Evolutionary conservation across 2,329 filamentous ascomycete genomes (phyloP), one percentile per base, ranked within the genome.

Genomic region (Colletotrichum musae): DNA sequence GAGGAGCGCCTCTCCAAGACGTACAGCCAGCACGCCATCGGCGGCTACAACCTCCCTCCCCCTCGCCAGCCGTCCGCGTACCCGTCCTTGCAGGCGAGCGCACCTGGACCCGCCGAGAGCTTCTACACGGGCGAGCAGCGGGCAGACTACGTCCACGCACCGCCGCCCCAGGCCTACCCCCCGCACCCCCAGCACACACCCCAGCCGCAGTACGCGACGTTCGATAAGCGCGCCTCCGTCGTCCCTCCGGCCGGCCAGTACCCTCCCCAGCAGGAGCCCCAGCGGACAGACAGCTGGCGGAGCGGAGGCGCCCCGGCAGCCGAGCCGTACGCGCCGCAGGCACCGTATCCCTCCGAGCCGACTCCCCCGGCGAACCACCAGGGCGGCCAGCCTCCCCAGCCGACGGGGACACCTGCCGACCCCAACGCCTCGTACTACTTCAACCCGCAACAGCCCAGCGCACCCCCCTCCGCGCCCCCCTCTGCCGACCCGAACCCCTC

Each of bases 1-100:
- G 96, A 99, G 80, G 96, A 99, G 72, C 91, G 96, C 47, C 86
- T 99, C 28, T 97, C 94, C 9, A 97, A 93, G 79, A 95, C 96
- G 2, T 98, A 98, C 78, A 93, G 91, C 72, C 94, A 97, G 75
- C 93, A 95, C 75, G 91, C 82, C 51, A 83, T 94, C 21, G 88
- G 91, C 12, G 87, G 88, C 2, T 94, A 94, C 73, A 87, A 83
- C 69, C 79, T 89, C 12, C 86, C 88, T 18, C 82, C 84, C 43
- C 80, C 83, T 13, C 84, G 84, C 41, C 89, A 82, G 74, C 80
- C 88, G 10, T 88, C 86, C 60, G 87, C 93, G 15, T 97, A 97
- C 77, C 92, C 94, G 10, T 88, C 89, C 4, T 87, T 97, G 64
- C 85, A 90, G 26, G 80, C 88, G 7, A 86, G 86, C 69, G 80